These are phyloP conservation scores for Teratosphaeria gauchensis DNA, from an alignment of 2,329 filamentous ascomycete genomes.

Conservation along the genomic window DNA sequence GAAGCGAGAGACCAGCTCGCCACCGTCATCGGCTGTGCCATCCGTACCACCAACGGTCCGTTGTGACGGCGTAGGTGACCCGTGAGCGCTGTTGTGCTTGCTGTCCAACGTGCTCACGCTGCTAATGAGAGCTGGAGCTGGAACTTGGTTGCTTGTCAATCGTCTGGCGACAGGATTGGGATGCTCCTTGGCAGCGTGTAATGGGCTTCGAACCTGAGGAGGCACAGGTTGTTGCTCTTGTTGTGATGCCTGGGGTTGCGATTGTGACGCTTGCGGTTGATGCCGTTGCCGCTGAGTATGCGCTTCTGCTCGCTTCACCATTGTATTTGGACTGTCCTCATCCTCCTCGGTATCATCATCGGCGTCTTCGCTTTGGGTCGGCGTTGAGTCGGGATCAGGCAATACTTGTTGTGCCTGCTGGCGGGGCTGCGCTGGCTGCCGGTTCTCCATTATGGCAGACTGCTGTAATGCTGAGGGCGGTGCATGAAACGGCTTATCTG, in stretches of 20 bases:
- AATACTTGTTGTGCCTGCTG: neutral
- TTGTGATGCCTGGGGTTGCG: slow-evolving; percentile 1
- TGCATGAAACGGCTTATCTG: slow-evolving; percentile 7
- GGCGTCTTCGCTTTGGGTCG: slow-evolving; percentile 3
- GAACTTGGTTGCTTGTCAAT: slow-evolving; percentile 9
- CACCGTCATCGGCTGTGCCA: slow-evolving; percentile 10
- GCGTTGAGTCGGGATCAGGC: slow-evolving; percentile 4
- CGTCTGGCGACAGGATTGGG: slow-evolving; percentile 17
- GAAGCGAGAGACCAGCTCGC: slow-evolving; percentile 25
- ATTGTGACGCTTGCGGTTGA: neutral
- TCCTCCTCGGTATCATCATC: slow-evolving; percentile 6
- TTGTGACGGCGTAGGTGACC: slow-evolving; percentile 18
- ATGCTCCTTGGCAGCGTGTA: slow-evolving; percentile 15
- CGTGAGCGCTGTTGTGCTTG: slow-evolving; percentile 19
- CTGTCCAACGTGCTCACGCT: slow-evolving; percentile 23
- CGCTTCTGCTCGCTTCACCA: neutral
- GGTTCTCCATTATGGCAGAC: neutral
- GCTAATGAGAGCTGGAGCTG: slow-evolving; percentile 23
- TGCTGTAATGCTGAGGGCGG: neutral
- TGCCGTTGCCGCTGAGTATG: neutral
- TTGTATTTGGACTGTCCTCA: neutral
- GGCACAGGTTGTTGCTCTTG: slow-evolving; percentile 3
- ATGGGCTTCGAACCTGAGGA: slow-evolving; percentile 8
- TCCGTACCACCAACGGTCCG: slow-evolving; percentile 5
- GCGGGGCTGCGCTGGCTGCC: neutral